Base-by-base conservation (phyloP, 2,329 filamentous ascomycete species). In the Purpureocillium lavendulum region DNA sequence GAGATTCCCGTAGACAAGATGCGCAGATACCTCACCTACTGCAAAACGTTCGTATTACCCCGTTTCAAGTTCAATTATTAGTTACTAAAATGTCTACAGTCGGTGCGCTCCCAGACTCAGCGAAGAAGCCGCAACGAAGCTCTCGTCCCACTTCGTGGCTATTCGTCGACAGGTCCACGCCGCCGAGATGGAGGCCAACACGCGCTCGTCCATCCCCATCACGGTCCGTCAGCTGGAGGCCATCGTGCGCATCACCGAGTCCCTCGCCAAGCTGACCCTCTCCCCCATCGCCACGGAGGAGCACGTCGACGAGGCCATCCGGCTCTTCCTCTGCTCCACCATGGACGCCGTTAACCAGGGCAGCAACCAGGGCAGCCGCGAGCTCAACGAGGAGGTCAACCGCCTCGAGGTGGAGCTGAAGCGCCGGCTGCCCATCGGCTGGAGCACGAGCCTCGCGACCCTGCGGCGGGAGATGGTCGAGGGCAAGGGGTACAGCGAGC, bases 261-360 rank as follows among this genome's bases (percentile, higher is more conserved):
- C 92, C 0, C 77, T 98, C 2, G 92, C 92, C 41, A 98, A 98
- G 61, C 71, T 98, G 33, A 81, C 84, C 0, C 75, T 98, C 8
- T 87, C 84, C 0, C 82, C 89, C 4, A 73, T 96, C 32, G 92
- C 90, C 2, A 89, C 84, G 0, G 90, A 96, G 61, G 73, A 79
- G 35, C 92, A 98, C 56, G 92, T 98, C 38, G 90, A 98, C 55
- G 92, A 98, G 66, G 92, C 92, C 3, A 98, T 98, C 53, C 83
- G 92, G 0, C 75, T 98, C 13, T 98, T 98, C 80, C 70, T 98
- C 24, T 92, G 89, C 48, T 89, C 83, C 4, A 98, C 92, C 41
- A 97, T 98, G 92, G 90, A 98, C 56, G 92, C 92, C 7, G 88
- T 97, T 41, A 90, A 87, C 43, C 87, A 94, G 54, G 90, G 89